Base-by-base conservation (phyloP, 2,329 filamentous ascomycete species). In the Exophiala alcalophila region DNA sequence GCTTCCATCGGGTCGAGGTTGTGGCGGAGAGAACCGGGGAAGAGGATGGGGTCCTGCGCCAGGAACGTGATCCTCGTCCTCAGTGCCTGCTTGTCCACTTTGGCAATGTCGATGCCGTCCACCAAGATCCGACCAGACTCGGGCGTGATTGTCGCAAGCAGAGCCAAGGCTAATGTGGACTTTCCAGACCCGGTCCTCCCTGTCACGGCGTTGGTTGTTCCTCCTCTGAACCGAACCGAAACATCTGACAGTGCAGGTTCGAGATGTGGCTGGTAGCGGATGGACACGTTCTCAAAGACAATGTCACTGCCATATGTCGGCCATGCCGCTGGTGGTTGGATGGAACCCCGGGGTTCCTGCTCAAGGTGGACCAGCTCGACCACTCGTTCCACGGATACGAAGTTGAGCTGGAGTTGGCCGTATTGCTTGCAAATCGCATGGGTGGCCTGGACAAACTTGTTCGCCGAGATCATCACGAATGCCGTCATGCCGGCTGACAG, bases 391-490 rank as follows among this genome's bases (percentile, higher is more conserved):
- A 95, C 86, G 0, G 85, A 90, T 0, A 94, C 88, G 54, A 94
- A 94, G 59, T 94, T 84, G 77, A 95, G 89, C 61, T 95, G 88
- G 1, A 95, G 73, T 58, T 86, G 80, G 2, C 89, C 89, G 57
- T 94, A 94, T 44, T 80, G 77, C 47, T 80, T 80, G 63, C 89
- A 95, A 0, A 94, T 74, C 2, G 71, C 68, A 57, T 90, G 85
- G 0, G 85, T 91, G 5, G 81, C 75, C 7, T 69, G 64, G 12
- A 91, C 85, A 51, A 86, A 67, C 33, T 60, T 65, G 40, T 76
- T 73, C 0, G 85, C 84, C 0, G 84, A 80, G 0, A 86, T 81
- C 3, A 95, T 73, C 1, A 94, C 83, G 57, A 95, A 95, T 5
- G 87, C 89, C 1, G 88, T 84, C 2, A 91, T 70, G 2, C 89